A percentile compares a stretch with the other conserved stretches of the same genome.
Evolutionary conservation across 148 eudicot genomes (phyloP).

Genomic region (Amaranthus palmeri): DNA sequence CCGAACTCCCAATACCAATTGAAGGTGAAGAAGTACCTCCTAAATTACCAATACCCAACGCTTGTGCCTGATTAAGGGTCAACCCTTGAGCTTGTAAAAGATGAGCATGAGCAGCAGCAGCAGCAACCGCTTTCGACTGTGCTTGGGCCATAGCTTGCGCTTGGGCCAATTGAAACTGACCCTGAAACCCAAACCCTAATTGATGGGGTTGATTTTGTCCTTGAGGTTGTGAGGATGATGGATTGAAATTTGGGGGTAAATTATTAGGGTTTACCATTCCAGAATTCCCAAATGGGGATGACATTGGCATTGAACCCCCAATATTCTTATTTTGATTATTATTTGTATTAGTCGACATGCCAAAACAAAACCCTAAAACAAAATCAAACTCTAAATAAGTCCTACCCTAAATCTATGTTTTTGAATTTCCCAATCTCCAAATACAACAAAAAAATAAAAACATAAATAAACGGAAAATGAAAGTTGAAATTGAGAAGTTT

Average conservation of each 20-base stretch:
- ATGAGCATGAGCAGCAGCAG: conserved; percentile 56
- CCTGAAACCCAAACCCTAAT: conserved; percentile 45
- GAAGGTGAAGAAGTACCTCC: conserved; percentile 34
- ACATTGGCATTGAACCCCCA: conserved; percentile 29
- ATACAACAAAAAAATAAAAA: background rate
- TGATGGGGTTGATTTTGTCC: conserved; percentile 47
- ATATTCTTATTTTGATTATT: conserved; percentile 44
- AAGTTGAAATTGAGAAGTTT: too few species aligned
- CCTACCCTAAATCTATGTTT: too few species aligned
- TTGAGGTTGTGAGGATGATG: conserved; percentile 27
- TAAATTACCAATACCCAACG: conserved; percentile 38
- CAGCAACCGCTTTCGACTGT: conserved; percentile 46
- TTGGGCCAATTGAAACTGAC: conserved; percentile 62
- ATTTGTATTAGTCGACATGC: conserved; percentile 54
- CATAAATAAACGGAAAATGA: background rate
- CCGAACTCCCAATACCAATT: conserved; percentile 29
- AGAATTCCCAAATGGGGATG: conserved; percentile 59
- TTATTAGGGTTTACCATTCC: conserved; percentile 39
- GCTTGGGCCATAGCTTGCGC: conserved; percentile 45
- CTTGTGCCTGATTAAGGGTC: conserved; percentile 43
- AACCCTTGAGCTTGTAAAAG: conserved; percentile 65
- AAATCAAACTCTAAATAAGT: too few species aligned
- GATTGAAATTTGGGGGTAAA: conserved; percentile 46
- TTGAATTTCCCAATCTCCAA: too few species aligned
- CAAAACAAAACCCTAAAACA: conserved; percentile 8